Evolutionary conservation across 495 filamentous ascomycete genomes (phyloP), one percentile per base, ranked within the genome.

Genomic region (Talaromyces trachyspermus): DNA sequence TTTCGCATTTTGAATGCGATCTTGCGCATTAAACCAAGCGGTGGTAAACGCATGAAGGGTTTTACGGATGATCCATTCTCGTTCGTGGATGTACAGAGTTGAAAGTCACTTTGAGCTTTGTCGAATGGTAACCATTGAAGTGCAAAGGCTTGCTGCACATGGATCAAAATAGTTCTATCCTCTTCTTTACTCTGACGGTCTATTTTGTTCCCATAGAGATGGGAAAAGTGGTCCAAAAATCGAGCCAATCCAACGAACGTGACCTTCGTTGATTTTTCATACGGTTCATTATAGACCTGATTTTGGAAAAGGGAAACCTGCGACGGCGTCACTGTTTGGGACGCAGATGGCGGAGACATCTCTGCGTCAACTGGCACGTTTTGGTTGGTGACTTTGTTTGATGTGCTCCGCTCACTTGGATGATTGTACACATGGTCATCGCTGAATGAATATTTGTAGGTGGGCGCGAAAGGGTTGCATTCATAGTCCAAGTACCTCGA

Each of bases 221-320:
- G 47, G 22, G 49, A 50, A 18, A 63, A 60, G 48, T 63, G 57
- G 39, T 63, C 60, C 26, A 63, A 29, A n/a, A 60, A 63, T 4
- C 49, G 47, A 26, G 49, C 41, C 14, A 49, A 49, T 5, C 60
- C 60, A 4, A 60, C 29, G 23, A 56, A 32, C 1, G 56, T 56
- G 12, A 58, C 49, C 4, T 43, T 39, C 6, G 18, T 25, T 4
- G 11, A 7, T 2, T 43, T 26, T 14, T 29, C 42, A 11, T 32
- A 24, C 3, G 20, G 8, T 27, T 29, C 12, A 25, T 30, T 7
- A n/a, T 20, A 2, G 40, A 27, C 27, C 23, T 35, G 33, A 32
- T 59, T 6, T 43, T 27, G n/a, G 19, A 37, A 0, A 24, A 26
- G 35, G 15, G 20, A 10, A 62, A 49, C 32, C 46, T 33, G 35